Evolutionary conservation across 129 eudicot species (phyloP), one percentile per base, ranked within the genome.

Genomic region (Logfia minima): DNA sequence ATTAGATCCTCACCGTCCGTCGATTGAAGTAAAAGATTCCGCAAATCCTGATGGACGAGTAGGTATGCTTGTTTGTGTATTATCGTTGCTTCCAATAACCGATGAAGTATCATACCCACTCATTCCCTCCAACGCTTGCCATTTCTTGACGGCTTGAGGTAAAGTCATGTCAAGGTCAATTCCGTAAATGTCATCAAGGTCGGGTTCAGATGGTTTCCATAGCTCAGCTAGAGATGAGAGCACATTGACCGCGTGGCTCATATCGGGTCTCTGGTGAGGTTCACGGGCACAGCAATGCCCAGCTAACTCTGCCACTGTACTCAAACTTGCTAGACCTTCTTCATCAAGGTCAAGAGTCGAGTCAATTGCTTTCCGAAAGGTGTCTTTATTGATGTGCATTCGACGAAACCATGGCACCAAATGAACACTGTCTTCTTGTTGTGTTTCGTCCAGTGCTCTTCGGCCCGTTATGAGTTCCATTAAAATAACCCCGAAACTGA

Each of bases 201-300:
- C 94, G 4, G 85, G 86, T 32, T 88, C 98, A 4, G 91, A 61
- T 18, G 98, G 98, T 77, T 90, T 93, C 98, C 98, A 93, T 18
- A 88, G 82, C 87, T 93, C 95, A 11, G 90, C 90, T 24, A 90
- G 92, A 6, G 95, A 86, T 0, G 98, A 93, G 22, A 93, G 87
- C 21, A 93, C 95, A 19, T 93, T 93, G 66, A 93, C 98, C 2
- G 85, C 90, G 39, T 93, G 98, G 23, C 97, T 84, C 98, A 93
- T 93, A 59, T 93, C 98, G 8, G 98, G 98, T 77, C 98, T 82
- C 37, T 90, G 98, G 84, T 88, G 70, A 5, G 97, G 96, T 61
- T 93, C 98, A 74, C 98, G 78, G 19, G 96, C 98, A 43, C 91
- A 77, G 76, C 98, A 93, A 76, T 93, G 98, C 65, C 95, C 91